phyloP scores from a whole-genome alignment of 1,284 basidiomycete species.

The Puccinia hordei region DNA sequence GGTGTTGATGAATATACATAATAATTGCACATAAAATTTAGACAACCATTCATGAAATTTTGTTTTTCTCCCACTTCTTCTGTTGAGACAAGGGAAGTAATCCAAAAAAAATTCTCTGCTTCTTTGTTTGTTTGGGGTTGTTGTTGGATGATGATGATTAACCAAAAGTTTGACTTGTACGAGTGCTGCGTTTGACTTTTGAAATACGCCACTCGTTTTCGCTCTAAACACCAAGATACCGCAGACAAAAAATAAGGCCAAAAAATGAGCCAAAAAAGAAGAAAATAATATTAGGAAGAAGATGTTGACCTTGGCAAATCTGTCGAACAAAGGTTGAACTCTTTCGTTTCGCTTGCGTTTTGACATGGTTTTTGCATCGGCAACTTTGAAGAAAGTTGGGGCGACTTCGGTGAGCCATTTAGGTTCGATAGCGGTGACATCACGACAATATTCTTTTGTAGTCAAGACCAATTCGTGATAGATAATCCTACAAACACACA shows the following conservation, averaged over 20 bases:
- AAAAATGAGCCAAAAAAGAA: background rate
- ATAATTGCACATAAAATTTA: no score
- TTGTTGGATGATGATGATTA: conserved; percentile 27
- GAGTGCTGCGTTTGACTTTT: conserved; percentile 80
- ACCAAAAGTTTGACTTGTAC: conserved; percentile 65
- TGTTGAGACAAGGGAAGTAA: no score
- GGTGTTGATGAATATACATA: no score
- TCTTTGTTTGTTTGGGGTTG: background rate
- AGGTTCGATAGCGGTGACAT: conserved; percentile 92
- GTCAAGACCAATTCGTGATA: conserved; percentile 76
- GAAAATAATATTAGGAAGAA: background rate
- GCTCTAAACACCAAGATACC: conserved; percentile 63
- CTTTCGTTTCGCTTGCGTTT: conserved; percentile 97
- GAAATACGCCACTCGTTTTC: conserved; percentile 87
- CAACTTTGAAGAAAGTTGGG: conserved; percentile 95
- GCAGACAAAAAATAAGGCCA: background rate
- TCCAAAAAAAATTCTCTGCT: no score
- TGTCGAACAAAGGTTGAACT: conserved; percentile 88
- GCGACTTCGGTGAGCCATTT: conserved; percentile 99
- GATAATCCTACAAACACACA: conserved; percentile 61
- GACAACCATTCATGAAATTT: no score
- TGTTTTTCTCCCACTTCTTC: no score
- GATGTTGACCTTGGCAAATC: conserved; percentile 57
- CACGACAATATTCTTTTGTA: conserved; percentile 86
- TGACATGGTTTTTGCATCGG: conserved; percentile 92